phyloP scores from a whole-genome alignment of 495 filamentous ascomycete genomes.

The Tuber magnatum region DNA sequence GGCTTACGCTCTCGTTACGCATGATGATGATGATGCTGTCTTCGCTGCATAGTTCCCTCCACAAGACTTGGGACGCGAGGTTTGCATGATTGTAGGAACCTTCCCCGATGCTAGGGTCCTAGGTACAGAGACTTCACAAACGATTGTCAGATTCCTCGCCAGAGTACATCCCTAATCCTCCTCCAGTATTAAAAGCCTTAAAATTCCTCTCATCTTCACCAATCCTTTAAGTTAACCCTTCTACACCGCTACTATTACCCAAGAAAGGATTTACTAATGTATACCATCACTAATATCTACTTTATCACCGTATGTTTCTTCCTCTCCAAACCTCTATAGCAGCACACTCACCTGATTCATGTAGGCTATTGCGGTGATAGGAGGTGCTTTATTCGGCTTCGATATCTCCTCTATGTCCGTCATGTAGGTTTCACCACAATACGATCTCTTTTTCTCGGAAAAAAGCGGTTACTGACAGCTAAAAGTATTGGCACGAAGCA shows the following conservation, averaged over 20 bases:
- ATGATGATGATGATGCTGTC: not conserved
- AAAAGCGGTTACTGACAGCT: slow-evolving; percentile 7
- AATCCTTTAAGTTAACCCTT: not conserved
- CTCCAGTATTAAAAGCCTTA: not conserved
- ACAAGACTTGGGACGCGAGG: not conserved
- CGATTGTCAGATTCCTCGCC: not conserved
- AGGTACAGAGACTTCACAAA: not conserved
- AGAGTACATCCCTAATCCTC: not conserved
- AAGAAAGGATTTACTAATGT: slow-evolving; percentile 19
- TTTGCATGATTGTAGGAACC: not conserved
- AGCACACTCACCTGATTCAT: slow-evolving; percentile 1
- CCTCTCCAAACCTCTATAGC: not conserved
- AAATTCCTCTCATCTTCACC: not conserved
- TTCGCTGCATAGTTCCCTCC: not conserved
- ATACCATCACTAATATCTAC: slow-evolving; percentile 38
- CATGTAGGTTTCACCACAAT: slow-evolving; percentile 43
- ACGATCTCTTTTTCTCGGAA: not conserved
- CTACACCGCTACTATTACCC: not conserved
- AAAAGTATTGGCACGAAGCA: slow-evolving; percentile 50
- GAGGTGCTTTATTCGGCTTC: slow-evolving; percentile 71
- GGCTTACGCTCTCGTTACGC: not conserved
- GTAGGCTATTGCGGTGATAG: slow-evolving; percentile 38
- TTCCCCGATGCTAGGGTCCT: not conserved
- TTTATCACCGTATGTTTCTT: slow-evolving; percentile 35
- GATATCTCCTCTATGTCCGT: slow-evolving; percentile 76